Evolutionary conservation across 805 yeast genomes (phyloP).

Genomic region (Brettanomyces anomalus): DNA sequence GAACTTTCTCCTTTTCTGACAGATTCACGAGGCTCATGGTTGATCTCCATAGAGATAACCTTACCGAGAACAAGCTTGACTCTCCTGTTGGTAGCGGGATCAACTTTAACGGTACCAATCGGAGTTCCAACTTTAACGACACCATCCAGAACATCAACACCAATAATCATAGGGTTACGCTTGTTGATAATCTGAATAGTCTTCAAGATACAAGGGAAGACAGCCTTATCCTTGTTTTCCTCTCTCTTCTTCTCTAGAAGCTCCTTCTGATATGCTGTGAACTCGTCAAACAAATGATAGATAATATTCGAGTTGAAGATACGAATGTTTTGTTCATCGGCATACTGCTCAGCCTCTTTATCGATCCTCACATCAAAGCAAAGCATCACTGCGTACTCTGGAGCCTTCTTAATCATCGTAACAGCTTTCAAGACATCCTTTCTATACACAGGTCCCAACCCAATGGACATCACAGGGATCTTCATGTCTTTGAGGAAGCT

Average conservation of each 20-base stretch:
- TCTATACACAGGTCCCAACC: slow-evolving; percentile 95
- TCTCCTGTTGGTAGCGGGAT: slow-evolving; percentile 74
- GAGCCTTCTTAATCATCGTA: slow-evolving; percentile 94
- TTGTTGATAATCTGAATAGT: slow-evolving; percentile 95
- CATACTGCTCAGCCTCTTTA: slow-evolving; percentile 97
- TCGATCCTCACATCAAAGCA: slow-evolving; percentile 97
- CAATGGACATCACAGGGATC: slow-evolving; percentile 98
- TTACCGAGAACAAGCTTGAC: slow-evolving; percentile 72
- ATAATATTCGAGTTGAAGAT: slow-evolving; percentile 95
- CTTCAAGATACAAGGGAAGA: slow-evolving; percentile 90
- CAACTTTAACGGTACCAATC: slow-evolving; percentile 83
- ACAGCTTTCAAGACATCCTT: slow-evolving; percentile 97
- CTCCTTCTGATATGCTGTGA: slow-evolving; percentile 84
- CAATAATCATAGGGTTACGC: slow-evolving; percentile 98
- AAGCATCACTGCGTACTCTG: slow-evolving; percentile 93
- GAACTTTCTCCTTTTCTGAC: slow-evolving; percentile 93
- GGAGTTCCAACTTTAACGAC: slow-evolving; percentile 88
- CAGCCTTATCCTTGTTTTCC: slow-evolving; percentile 81
- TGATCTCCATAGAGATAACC: slow-evolving; percentile 90
- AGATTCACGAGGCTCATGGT: slow-evolving; percentile 70
- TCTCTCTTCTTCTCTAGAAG: slow-evolving; percentile 84
- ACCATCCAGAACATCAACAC: slow-evolving; percentile 96
- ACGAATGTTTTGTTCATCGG: slow-evolving; percentile 83
- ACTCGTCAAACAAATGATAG: slow-evolving; percentile 92
- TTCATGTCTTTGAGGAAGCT: slow-evolving; percentile 98